A percentile compares a stretch with the other conserved stretches of the same genome.
Evolutionary conservation across 2,329 filamentous ascomycete genomes (phyloP).

Genomic region (Colletotrichum gloeosporioides): DNA sequence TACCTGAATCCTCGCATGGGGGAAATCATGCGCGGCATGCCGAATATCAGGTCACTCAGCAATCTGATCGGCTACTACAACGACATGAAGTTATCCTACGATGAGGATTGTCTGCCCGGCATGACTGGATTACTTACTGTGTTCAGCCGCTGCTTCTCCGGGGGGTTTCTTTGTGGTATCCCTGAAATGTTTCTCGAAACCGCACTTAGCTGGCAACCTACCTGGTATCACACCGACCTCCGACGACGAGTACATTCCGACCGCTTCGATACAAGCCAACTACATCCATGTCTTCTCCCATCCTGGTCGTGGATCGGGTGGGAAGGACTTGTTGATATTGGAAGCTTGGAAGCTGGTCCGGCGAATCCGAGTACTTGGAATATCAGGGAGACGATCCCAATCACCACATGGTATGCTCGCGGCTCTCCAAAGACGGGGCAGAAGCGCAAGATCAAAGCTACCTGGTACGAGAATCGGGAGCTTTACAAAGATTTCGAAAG

Average conservation of each 20-base stretch:
- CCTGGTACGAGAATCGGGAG: background rate
- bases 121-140: background rate
- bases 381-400: background rate
- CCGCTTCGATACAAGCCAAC: background rate
- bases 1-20: background rate
- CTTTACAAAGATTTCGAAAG: background rate
- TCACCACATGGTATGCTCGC: background rate
- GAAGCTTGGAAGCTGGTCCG: background rate
- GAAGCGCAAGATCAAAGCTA: background rate
- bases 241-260: background rate
- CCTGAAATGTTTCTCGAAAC: slow-evolving; percentile 1
- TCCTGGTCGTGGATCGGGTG: background rate
- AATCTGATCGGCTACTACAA: slow-evolving; percentile 29
- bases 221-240: background rate
- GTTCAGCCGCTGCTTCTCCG: background rate
- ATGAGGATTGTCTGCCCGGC: slow-evolving; percentile 28
- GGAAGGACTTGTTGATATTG: background rate
- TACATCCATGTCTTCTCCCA: background rate
- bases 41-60: background rate
- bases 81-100: slow-evolving; percentile 29
- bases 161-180: background rate
- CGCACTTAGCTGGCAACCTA: background rate
- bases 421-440: background rate
- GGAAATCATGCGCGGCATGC: background rate
- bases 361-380: too few relatives aligned